Evolutionary conservation across 495 filamentous ascomycete species (phyloP), one percentile per base, ranked within the genome.

Genomic region (Cryomyces minteri): DNA sequence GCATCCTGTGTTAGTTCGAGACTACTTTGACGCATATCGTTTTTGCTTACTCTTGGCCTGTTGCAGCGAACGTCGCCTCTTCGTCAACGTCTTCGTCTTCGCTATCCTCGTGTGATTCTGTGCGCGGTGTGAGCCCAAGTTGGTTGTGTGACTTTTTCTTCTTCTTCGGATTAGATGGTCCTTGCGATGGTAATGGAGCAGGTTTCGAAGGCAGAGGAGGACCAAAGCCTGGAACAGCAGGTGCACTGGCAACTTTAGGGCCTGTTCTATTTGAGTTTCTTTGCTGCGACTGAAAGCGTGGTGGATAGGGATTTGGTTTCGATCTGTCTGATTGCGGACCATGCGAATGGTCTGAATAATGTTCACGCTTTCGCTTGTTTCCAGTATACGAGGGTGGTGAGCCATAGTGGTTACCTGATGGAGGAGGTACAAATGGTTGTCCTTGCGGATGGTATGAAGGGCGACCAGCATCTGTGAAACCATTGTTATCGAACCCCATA

Each of bases 91-190:
- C n/a, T 49, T 88, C 83, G 43, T 81, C 77, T 34, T 67, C 67
- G 43, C 77, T 82, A 1, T 74, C 76, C 51, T 84, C 80, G 45
- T 82, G 75, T 30, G 77, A 74, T 37, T 79, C 77, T n/a, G 70
- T 69, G 34, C 75, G 76, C 9, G 82, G 86, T 2, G 81, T 87
- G 44, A 94, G 59, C 14, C 86, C 86, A 6, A 94, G 73, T 31
- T 80, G 77, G 42, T 90, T 87, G 39, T 78, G 76, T 56, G 76
- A 78, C 40, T 79, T 66, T 67, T 82, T 82, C 67, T 82, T 83
- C 58, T 88, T 88, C 62, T 79, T 81, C 28, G 60, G 53, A 36
- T n/a, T n/a, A n/a, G n/a, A n/a, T n/a, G 61, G 58, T 48, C 69
- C 70, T n/a, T 58, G 55, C 9, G n/a, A 12, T 11, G 8, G 11